Percentiles rank a stretch among this genome's conserved stretches.
Evolutionary conservation across 2,329 filamentous ascomycete genomes (phyloP).

Genomic region (Thelonectria blattea): DNA sequence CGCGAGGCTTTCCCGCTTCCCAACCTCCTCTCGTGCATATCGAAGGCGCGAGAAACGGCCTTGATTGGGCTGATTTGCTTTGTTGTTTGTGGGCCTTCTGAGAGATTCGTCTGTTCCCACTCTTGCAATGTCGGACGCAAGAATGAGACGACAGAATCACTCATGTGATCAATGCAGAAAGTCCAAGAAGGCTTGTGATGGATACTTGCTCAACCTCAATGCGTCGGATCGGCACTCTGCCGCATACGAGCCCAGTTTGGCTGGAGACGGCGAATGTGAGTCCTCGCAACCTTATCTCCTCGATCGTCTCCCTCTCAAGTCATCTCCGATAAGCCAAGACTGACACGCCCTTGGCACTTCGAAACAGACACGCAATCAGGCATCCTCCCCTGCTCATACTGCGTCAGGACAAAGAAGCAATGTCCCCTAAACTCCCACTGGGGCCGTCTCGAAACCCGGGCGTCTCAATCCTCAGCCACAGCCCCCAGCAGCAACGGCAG

Average conservation of each 20-base stretch:
- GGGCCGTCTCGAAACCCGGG: slow-evolving; percentile 21
- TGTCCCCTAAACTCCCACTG: slow-evolving; percentile 39
- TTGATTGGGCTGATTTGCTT: slow-evolving; percentile 8
- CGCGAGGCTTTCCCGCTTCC: slow-evolving; percentile 1
- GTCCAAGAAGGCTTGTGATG: slow-evolving; percentile 38
- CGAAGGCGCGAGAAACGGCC: not conserved
- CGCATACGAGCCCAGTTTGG: slow-evolving; percentile 3
- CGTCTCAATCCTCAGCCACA: not conserved
- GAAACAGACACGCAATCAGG: slow-evolving; percentile 5
- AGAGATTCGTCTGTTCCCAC: not conserved
- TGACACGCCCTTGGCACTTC: slow-evolving; percentile 1
- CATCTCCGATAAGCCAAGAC: not conserved
- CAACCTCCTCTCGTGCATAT: slow-evolving; percentile 2
- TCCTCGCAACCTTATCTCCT: not conserved
- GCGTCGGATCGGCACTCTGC: slow-evolving; percentile 8
- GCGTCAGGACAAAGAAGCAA: slow-evolving; percentile 38
- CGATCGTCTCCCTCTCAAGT: not conserved
- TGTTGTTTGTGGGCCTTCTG: slow-evolving; percentile 1
- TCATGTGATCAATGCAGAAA: slow-evolving; percentile 35
- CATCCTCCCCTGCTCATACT: slow-evolving; percentile 39
- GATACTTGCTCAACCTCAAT: slow-evolving; percentile 32
- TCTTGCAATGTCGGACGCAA: slow-evolving; percentile 19
- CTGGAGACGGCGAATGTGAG: slow-evolving; percentile 6
- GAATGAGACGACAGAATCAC: slow-evolving; percentile 31
- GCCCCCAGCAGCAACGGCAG: slow-evolving; percentile 5